phyloP scores from a whole-genome alignment of 169 alveolate genomes.

The Plasmodium gonderi region DNA sequence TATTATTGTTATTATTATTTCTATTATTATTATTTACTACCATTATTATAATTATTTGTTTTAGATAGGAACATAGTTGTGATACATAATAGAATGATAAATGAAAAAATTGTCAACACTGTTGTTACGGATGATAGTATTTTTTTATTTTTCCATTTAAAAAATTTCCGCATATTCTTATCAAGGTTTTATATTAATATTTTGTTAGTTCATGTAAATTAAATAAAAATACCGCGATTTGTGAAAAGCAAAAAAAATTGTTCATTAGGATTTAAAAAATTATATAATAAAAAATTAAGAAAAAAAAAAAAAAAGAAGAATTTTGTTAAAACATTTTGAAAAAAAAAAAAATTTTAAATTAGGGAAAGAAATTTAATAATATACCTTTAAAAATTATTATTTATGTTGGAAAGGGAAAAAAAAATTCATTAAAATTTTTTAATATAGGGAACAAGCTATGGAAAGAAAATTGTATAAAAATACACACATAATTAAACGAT shows the following conservation, averaged over 20 bases:
- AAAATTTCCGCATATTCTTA: not conserved
- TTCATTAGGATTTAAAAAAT: not conserved
- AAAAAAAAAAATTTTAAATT: not conserved
- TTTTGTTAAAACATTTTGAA: not conserved
- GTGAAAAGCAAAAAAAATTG: not conserved
- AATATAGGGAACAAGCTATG: not conserved
- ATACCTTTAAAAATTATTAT: not conserved
- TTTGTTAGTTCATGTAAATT: not conserved
- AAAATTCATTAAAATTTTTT: not conserved
- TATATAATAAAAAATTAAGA: not conserved
- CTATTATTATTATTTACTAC: too few relatives aligned
- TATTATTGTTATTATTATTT: too few relatives aligned
- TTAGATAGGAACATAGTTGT: too few relatives aligned
- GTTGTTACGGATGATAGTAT: not conserved
- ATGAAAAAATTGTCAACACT: too few relatives aligned
- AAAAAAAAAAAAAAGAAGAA: not conserved
- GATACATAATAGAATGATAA: too few relatives aligned
- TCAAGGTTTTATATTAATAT: not conserved
- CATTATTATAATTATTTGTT: too few relatives aligned
- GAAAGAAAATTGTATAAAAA: not conserved
- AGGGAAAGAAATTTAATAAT: not conserved
- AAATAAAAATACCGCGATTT: not conserved
- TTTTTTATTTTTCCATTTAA: not conserved
- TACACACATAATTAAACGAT: not conserved
- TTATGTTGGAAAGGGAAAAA: not conserved